phyloP scores from a whole-genome alignment of 768 basidiomycete species.

The Leccinum longicurvipes region DNA sequence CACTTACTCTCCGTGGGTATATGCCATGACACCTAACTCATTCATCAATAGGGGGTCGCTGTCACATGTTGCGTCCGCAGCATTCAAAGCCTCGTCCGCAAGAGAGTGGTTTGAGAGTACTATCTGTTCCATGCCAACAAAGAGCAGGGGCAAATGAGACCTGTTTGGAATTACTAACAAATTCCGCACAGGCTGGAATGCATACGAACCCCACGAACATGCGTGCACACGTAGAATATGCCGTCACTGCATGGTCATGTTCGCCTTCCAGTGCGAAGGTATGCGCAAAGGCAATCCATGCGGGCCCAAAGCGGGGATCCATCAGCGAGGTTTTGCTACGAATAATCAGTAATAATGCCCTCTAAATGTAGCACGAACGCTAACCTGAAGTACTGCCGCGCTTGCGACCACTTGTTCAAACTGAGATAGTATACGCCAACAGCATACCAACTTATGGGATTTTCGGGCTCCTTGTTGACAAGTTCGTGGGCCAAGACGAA shows the following conservation, averaged over 20 bases:
- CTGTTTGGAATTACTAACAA: slow-evolving; percentile 40
- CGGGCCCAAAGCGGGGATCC: slow-evolving; percentile 94
- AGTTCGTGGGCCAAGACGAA: slow-evolving; percentile 97
- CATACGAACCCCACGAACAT: slow-evolving; percentile 86
- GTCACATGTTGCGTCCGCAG: slow-evolving; percentile 77
- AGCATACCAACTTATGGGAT: slow-evolving; percentile 95
- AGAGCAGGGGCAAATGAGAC: slow-evolving; percentile 93
- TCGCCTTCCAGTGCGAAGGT: slow-evolving; percentile 97
- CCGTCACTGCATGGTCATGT: slow-evolving; percentile 97
- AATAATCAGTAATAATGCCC: slow-evolving; percentile 6
- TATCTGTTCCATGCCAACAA: slow-evolving; percentile 98
- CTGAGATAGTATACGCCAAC: slow-evolving; percentile 97
- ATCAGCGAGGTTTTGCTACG: slow-evolving; percentile 91
- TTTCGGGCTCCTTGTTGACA: slow-evolving; percentile 91
- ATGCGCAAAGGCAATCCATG: slow-evolving; percentile 98
- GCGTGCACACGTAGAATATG: slow-evolving; percentile 94
- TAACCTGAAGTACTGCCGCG: slow-evolving; percentile 92
- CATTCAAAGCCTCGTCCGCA: slow-evolving; percentile 86
- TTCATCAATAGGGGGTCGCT: slow-evolving; percentile 88
- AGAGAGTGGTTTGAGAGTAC: slow-evolving; percentile 75
- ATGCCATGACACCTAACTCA: slow-evolving; percentile 91
- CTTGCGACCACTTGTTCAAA: slow-evolving; percentile 83
- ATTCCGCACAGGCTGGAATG: not conserved
- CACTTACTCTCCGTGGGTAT: slow-evolving; percentile 77
- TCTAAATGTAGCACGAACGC: slow-evolving; percentile 10